phyloP scores from a whole-genome alignment of 306 rosid species.

The Canavalia gladiata region DNA sequence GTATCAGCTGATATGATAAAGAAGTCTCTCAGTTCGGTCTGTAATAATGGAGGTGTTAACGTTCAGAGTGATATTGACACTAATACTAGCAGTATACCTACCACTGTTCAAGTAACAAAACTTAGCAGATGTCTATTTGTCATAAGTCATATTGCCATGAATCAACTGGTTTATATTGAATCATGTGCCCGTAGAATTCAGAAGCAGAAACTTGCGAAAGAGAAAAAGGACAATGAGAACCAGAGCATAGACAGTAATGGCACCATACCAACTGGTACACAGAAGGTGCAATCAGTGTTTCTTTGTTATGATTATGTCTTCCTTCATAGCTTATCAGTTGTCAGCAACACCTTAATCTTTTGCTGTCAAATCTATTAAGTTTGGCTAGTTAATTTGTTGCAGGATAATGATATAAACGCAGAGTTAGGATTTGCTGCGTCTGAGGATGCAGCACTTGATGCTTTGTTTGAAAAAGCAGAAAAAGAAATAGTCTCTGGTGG shows the following conservation, averaged over 20 bases:
- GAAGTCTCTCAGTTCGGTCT: conserved; percentile 69
- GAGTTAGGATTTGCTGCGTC: conserved; percentile 96
- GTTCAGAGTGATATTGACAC: conserved; percentile 63
- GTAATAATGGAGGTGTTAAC: conserved; percentile 62
- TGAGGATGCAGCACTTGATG: conserved; percentile 92
- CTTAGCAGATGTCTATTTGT: conserved; percentile 85
- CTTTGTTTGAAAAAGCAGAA: conserved; percentile 84
- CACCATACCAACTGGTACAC: conserved; percentile 53
- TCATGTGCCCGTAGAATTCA: conserved; percentile 85
- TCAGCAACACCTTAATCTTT: conserved; percentile 28
- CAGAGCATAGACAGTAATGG: conserved; percentile 60
- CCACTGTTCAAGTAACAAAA: conserved; percentile 71
- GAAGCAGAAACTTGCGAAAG: conserved; percentile 74
- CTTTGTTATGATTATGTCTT: neutral
- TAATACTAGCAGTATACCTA: conserved; percentile 54
- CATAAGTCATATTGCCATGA: conserved; percentile 88
- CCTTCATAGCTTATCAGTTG: conserved; percentile 22
- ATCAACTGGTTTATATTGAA: conserved; percentile 88
- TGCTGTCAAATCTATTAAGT: conserved; percentile 19
- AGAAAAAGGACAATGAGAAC: conserved; percentile 60
- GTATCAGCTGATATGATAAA: conserved; percentile 74
- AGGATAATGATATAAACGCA: conserved; percentile 81
- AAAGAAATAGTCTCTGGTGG: conserved; percentile 84
- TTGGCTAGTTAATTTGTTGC: conserved; percentile 45
- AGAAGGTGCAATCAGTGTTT: conserved; percentile 63